phyloP scores from a whole-genome alignment of 2,329 filamentous ascomycete species.

The Aaosphaeria pasadenensis region DNA sequence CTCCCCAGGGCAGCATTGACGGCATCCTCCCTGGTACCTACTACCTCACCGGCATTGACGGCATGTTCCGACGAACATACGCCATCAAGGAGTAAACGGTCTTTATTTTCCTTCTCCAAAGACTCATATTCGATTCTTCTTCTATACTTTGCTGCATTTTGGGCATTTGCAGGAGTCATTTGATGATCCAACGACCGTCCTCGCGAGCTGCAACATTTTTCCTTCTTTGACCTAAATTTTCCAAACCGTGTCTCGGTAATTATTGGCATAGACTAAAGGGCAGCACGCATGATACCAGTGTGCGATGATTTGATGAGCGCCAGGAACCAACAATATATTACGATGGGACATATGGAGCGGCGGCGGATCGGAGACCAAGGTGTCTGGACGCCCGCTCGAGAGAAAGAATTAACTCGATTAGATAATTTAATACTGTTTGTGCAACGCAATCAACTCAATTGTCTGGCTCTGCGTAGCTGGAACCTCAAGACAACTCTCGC shows the following conservation, averaged over 20 bases:
- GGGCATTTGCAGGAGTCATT: constrained; percentile 36
- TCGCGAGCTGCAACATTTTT: constrained; percentile 7
- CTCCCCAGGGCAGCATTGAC: constrained; percentile 43
- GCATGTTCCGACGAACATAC: constrained; percentile 51
- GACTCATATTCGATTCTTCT: constrained; percentile 5
- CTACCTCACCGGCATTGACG: constrained; percentile 50
- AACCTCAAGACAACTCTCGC: no score
- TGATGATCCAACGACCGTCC: constrained; percentile 26
- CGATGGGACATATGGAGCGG: no score
- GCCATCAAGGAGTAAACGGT: constrained; percentile 45
- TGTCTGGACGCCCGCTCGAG: no score
- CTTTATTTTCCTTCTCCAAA: no score
- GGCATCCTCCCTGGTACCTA: constrained; percentile 48
- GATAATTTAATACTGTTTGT: no score
- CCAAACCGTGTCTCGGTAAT: constrained; percentile 3
- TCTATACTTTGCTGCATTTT: constrained; percentile 27
- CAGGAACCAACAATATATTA: no score
- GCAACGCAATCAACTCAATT: no score
- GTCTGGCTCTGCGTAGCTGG: no score
- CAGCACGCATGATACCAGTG: constrained; percentile 1
- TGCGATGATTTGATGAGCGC: background rate
- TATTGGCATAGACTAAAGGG: background rate
- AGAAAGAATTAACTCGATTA: no score
- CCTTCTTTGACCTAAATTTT: constrained; percentile 14
- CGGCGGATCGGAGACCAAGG: no score